Percentiles rank a stretch among this genome's conserved stretches.
These are phyloP conservation scores for Herpetomonas tarakana DNA, from an alignment of 208 protist species.

Conservation along the genomic window DNA sequence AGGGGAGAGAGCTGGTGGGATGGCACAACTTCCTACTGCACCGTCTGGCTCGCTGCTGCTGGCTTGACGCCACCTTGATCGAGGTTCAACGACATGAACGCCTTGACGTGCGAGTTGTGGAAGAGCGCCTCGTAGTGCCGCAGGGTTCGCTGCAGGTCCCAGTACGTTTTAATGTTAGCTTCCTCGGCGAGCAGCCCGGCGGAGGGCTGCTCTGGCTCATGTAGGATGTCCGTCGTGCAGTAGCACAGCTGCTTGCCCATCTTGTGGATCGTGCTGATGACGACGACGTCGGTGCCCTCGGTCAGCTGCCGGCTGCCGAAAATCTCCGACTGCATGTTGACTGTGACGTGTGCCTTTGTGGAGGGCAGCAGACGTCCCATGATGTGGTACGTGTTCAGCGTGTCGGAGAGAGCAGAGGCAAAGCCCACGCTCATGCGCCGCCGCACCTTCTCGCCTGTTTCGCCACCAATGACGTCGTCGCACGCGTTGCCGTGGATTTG, in stretches of 20 bases:
- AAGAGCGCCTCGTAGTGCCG: constrained; percentile 16
- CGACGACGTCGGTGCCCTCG: constrained; percentile 24
- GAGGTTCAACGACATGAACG: constrained; percentile 3
- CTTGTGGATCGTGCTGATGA: constrained; percentile 34
- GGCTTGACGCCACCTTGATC: neutral
- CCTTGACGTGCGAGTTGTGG: constrained; percentile 35
- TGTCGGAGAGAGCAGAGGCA: constrained; percentile 22
- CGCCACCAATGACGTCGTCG: constrained; percentile 13
- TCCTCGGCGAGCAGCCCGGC: constrained; percentile 1
- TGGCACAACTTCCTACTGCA: no score
- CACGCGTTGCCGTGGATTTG: constrained; percentile 15
- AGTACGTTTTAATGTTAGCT: constrained; percentile 5
- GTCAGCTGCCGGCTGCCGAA: constrained; percentile 2
- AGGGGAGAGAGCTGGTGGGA: no score
- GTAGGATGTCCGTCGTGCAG: constrained; percentile 22
- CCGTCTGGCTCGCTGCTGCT: no score
- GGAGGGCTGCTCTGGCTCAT: constrained; percentile 2
- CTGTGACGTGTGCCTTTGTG: constrained; percentile 22
- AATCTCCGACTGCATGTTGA: constrained; percentile 21
- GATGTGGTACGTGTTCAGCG: constrained; percentile 26
- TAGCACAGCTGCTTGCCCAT: constrained; percentile 33
- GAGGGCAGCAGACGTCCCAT: constrained; percentile 16
- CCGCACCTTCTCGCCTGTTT: neutral
- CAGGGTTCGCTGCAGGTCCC: constrained; percentile 19
- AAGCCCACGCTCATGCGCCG: constrained; percentile 17